Base-by-base conservation (phyloP, 139 green algal genomes). In the Tetradesmus obliquus region DNA sequence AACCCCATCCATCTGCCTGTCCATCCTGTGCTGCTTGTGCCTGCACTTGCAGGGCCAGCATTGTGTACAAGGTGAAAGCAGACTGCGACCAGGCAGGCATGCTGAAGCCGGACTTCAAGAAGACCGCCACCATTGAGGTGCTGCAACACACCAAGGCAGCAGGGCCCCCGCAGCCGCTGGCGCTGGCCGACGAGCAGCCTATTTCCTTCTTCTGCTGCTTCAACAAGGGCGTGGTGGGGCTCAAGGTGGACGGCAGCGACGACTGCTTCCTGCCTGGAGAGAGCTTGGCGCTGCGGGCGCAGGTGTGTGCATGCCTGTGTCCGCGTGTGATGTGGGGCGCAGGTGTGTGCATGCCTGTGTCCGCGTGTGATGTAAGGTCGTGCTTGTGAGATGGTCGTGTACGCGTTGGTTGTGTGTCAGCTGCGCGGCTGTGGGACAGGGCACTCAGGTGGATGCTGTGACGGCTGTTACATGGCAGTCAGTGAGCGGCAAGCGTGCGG, bases 91-190 rank as follows among this genome's bases (percentile, higher is more conserved):
- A 89, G 66, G 85, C 45, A 24, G 85, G 85, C 85, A 9, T 89
- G 62, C 66, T 89, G 3, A 89, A 89, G 19, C 45, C 85, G 19
- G 85, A 89, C 85, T 69, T 89, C 85, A 89, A 89, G 62, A 58
- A 81, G 53, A 82, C 85, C 4, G 19, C 54, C 85, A 89, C 20
- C 3, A 66, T 89, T 53, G 66, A 82, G 24, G 85, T 89, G 24
- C 85, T 89, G 62, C 85, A 89, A 66, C 85, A 45, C 60, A 55
- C 20, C 62, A 82, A 89, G 54, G 62, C 62, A 32, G 58, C 84
- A 71, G 51, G 51, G 32, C 55, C 60, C 5, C 84, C 84, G 32
- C 12, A 32, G 58, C n/a, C 58, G 5, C 51, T 85, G 80, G 80
- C 20, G 51, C 51, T 85, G 51, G 51, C 45, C 1, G 80, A 15